Conservation (phyloP, 2,329 filamentous ascomycete species). For the Hirsutella rhossiliensis region DNA sequence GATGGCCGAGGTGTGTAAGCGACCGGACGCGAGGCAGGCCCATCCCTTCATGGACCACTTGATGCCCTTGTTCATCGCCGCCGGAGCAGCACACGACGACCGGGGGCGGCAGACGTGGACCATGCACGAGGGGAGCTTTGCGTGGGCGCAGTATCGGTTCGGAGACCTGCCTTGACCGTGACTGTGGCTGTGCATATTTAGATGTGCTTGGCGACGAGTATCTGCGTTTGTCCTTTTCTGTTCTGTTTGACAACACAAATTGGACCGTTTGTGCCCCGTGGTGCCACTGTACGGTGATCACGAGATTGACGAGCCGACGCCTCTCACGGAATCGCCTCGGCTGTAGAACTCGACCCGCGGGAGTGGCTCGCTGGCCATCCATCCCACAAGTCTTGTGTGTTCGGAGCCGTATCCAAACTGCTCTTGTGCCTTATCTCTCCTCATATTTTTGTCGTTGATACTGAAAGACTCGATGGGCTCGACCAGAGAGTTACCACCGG, state of each 20-base stretch:
- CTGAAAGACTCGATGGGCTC: background rate
- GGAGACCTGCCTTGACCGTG: constrained; percentile 18
- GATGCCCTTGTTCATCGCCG: constrained; percentile 34
- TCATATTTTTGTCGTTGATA: background rate
- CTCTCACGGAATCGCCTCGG: background rate
- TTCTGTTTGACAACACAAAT: background rate
- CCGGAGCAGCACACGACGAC: constrained; percentile 32
- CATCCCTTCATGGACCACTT: constrained; percentile 38
- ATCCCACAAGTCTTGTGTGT: background rate
- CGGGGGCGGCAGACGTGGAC: constrained; percentile 31
- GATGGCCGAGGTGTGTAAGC: constrained; percentile 25
- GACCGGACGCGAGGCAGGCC: constrained; percentile 33
- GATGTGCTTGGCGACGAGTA: too few relatives aligned
- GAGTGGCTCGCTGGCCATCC: background rate
- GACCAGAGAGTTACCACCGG: background rate
- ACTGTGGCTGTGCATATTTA: background rate
- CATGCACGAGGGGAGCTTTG: constrained; percentile 30
- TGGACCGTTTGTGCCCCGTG: background rate
- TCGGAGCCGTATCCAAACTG: background rate
- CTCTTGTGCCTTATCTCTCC: background rate
- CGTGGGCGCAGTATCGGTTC: constrained; percentile 35
- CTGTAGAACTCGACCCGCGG: background rate
- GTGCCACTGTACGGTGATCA: background rate
- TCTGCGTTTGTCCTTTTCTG: background rate
- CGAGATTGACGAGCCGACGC: background rate